Evolutionary conservation across 495 filamentous ascomycete genomes (phyloP).

Genomic region (Cercophora scortea): DNA sequence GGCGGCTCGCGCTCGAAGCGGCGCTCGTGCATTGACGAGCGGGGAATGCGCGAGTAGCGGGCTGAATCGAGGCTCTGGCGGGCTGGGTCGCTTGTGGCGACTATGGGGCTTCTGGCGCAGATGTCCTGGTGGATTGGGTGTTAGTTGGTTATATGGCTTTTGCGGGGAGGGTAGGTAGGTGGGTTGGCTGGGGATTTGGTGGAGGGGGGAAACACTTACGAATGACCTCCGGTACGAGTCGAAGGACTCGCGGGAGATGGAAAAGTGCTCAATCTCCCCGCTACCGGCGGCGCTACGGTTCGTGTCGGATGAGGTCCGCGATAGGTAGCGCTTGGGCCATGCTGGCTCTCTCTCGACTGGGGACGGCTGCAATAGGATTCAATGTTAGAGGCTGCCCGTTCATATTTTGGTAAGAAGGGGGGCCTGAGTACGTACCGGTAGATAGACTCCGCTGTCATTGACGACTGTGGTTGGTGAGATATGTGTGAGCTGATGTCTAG

Average conservation of each 20-base stretch:
- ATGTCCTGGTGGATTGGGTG: slow-evolving; percentile 60
- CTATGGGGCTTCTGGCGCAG: slow-evolving; percentile 75
- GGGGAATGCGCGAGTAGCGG: slow-evolving; percentile 49
- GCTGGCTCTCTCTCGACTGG: slow-evolving; percentile 78
- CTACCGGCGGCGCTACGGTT: slow-evolving; percentile 59
- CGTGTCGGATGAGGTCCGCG: slow-evolving; percentile 59
- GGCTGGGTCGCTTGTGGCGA: slow-evolving; percentile 49
- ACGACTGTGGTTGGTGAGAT: slow-evolving; percentile 56
- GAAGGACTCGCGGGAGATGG: slow-evolving; percentile 95
- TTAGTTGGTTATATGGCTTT: neutral
- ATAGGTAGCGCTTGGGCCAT: slow-evolving; percentile 70
- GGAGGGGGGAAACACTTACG: slow-evolving; percentile 44
- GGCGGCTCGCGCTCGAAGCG: slow-evolving; percentile 45
- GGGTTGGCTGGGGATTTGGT: neutral
- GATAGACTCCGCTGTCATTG: slow-evolving; percentile 92
- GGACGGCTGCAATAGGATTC: slow-evolving; percentile 56
- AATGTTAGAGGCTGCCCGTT: neutral
- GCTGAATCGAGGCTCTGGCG: slow-evolving; percentile 74
- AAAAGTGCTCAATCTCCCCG: slow-evolving; percentile 85
- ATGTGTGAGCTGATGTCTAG: slow-evolving; percentile 16
- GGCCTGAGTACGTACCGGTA: slow-evolving; percentile 64
- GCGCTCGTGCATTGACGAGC: slow-evolving; percentile 44
- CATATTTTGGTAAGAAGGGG: neutral
- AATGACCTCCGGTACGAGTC: slow-evolving; percentile 97
- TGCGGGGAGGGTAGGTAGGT: neutral